Evolutionary conservation across 805 yeast species (phyloP), one percentile per base, ranked within the genome.

Genomic region (Blastobotrys parvus): DNA sequence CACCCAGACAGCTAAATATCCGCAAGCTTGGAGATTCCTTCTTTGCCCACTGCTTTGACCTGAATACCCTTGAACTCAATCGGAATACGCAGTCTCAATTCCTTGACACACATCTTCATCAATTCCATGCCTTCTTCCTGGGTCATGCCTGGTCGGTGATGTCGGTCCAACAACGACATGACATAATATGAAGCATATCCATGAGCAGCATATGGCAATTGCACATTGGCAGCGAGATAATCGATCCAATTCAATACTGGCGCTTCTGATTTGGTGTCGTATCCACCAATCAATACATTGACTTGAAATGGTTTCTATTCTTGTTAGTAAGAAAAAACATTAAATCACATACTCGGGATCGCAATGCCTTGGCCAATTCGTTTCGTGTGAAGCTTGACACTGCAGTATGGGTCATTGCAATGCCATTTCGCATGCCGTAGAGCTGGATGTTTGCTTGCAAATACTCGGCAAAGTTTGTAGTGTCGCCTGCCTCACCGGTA

Each of bases 141-240:
- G 4, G 75, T 68, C 79, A 89, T 75, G 54, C 80, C 89, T 35
- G 78, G 71, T 60, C 80, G 75, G 66, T 89, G 88, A 65, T 88
- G 95, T 54, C 82, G 88, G 68, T 92, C 98, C 52, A 92, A 71
- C 50, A 90, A 68, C 1, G 97, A 84, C 63, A 87, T 74, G 25
- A 95, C 80, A 63, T 92, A 92, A 65, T 90, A 92, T 1, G 94
- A 95, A n/a, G 97, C 95, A 59, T 92, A 92, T 10, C 98, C 98
- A 62, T 92, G 98, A 1, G 97, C 97, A 15, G 94, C 95, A 60
- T 92, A 92, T 13, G 98, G 97, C 46, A 92, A 71, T 47, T 81
- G 86, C 13, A 81, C 94, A 52, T 81, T 78, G 2, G 98, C 85
- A 5, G 98, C 98, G 51, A 92, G 68, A 62, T 92, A 92, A 61